Evolutionary conservation across 2,329 filamentous ascomycete species (phyloP).

Genomic region (Talaromyces sp.): DNA sequence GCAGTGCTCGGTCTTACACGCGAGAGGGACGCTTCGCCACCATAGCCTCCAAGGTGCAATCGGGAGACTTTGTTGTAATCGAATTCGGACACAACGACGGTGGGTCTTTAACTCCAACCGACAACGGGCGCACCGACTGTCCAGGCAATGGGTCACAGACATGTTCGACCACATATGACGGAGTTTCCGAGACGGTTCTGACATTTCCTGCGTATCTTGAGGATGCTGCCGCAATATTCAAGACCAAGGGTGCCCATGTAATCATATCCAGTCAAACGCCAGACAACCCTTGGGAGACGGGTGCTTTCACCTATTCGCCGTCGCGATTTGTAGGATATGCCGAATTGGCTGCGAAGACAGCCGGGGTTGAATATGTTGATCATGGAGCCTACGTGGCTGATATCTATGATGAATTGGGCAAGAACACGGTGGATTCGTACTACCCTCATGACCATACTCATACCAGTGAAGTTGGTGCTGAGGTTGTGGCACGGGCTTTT

Average conservation of each 20-base stretch:
- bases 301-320: conserved; percentile 47
- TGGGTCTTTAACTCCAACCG: conserved; percentile 34
- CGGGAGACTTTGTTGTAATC: conserved; percentile 65
- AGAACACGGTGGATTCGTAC: conserved; percentile 48
- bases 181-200: conserved; percentile 53
- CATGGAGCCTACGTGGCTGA: conserved; percentile 59
- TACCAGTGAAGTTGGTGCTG: conserved; percentile 54
- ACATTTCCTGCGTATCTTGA: conserved; percentile 61
- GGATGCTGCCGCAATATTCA: conserved; percentile 54
- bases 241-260: conserved; percentile 58
- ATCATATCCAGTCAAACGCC: conserved; percentile 59
- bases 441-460: conserved; percentile 63
- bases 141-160: conserved; percentile 52
- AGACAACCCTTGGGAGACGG: conserved; percentile 61
- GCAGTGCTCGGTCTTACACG: conserved; percentile 63
- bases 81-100: conserved; percentile 71
- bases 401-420: conserved; percentile 52
- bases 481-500: conserved; percentile 56
- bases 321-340: conserved; percentile 58
- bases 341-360: conserved; percentile 44
- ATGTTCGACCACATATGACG: conserved; percentile 53
- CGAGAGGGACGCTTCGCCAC: conserved; percentile 63
- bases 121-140: conserved; percentile 63
- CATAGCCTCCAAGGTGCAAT: conserved; percentile 51
- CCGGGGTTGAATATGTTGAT: conserved; percentile 55